Evolutionary conservation across 1,284 basidiomycete species (phyloP).

Genomic region (Moesziomyces sp.): DNA sequence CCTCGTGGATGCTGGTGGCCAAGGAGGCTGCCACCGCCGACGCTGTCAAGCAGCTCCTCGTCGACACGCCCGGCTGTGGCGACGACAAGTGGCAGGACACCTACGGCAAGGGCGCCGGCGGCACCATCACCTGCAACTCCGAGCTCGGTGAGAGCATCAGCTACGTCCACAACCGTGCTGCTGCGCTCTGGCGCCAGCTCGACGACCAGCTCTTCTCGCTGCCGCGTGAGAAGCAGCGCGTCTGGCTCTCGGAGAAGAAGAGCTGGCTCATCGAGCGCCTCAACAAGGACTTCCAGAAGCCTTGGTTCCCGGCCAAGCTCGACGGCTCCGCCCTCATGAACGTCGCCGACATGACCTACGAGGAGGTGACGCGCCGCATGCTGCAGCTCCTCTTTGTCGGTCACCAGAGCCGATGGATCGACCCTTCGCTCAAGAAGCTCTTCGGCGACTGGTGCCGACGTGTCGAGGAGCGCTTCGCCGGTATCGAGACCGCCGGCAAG

Average conservation of each 20-base stretch:
- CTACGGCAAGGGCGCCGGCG: conserved; percentile 86
- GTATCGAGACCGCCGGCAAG: conserved; percentile 56
- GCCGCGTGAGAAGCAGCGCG: conserved; percentile 89
- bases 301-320: conserved; percentile 65
- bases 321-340: conserved; percentile 77
- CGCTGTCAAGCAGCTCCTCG: conserved; percentile 94
- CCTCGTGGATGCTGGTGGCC: conserved; percentile 95
- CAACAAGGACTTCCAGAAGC: conserved; percentile 93
- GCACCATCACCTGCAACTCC: conserved; percentile 94
- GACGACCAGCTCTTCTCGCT: conserved; percentile 89
- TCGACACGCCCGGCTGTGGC: conserved; percentile 90
- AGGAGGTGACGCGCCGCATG: conserved; percentile 92
- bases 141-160: conserved; percentile 99
- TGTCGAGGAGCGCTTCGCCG: conserved; percentile 84
- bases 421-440: conserved; percentile 90
- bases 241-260: conserved; percentile 87
- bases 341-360: conserved; percentile 96
- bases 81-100: conserved; percentile 94
- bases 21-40: conserved; percentile 96
- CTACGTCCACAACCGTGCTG: conserved; percentile 86
- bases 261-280: conserved; percentile 90
- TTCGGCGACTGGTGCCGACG: conserved; percentile 93
- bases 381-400: conserved; percentile 90
- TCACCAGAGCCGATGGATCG: conserved; percentile 93
- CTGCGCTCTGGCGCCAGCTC: conserved; percentile 98